phyloP scores from a whole-genome alignment of 805 yeast species.

The Candida yuanshanica region DNA sequence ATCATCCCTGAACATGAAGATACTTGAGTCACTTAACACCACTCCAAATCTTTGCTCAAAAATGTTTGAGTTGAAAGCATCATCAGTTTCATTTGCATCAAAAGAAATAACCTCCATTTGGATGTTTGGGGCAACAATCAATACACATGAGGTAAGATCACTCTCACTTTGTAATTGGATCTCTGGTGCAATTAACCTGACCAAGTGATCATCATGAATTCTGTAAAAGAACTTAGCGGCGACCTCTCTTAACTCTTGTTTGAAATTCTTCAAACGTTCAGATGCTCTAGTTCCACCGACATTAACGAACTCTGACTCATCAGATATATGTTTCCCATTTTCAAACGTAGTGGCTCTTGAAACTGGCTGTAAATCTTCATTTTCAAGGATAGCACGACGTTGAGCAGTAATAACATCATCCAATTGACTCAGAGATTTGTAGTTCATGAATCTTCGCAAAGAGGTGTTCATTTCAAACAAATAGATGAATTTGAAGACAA shows the following conservation, averaged over 20 bases:
- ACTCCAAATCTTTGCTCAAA: constrained; percentile 69
- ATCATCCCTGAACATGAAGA: constrained; percentile 56
- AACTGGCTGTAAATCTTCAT: constrained; percentile 6
- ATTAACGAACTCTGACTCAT: constrained; percentile 4
- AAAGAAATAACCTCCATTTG: constrained; percentile 66
- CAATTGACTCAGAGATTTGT: constrained; percentile 44
- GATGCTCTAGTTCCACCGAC: constrained; percentile 14
- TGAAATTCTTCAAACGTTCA: constrained; percentile 40
- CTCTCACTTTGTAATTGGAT: constrained; percentile 58
- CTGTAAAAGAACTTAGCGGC: constrained; percentile 31
- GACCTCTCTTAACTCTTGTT: constrained; percentile 41
- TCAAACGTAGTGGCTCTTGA: constrained; percentile 19
- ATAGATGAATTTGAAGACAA: constrained; percentile 53
- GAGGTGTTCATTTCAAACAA: constrained; percentile 41
- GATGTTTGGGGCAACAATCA: constrained; percentile 70
- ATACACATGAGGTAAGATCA: constrained; percentile 50
- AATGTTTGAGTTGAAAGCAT: constrained; percentile 37
- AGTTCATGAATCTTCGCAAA: constrained; percentile 36
- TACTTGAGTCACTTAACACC: constrained; percentile 61
- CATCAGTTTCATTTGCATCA: constrained; percentile 38
- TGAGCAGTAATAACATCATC: constrained; percentile 43
- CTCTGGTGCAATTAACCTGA: constrained; percentile 76
- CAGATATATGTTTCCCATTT: constrained; percentile 7
- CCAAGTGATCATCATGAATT: constrained; percentile 49
- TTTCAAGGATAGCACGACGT: constrained; percentile 14